Percentiles rank a stretch among this genome's conserved stretches.
Conservation (phyloP, 176 grass and related monocot species). For the Melocanna baccifera region DNA sequence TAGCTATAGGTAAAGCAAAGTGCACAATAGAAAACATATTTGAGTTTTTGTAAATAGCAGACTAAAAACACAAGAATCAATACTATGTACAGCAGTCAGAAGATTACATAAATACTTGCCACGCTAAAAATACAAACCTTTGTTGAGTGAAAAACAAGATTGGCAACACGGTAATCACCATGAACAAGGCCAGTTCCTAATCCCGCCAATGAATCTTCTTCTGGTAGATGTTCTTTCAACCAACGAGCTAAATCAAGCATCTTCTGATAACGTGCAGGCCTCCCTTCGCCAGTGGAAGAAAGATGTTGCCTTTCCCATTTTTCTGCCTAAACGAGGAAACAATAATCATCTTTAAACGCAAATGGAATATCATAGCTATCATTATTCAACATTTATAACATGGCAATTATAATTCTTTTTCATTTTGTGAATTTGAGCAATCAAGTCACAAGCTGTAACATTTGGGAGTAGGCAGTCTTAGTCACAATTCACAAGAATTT, state of each 20-base stretch:
- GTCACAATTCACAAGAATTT: background rate
- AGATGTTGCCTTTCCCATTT: constrained; percentile 92
- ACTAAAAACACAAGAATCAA: background rate
- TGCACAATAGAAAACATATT: too few species aligned
- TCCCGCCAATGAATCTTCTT: too few species aligned
- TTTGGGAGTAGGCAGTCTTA: background rate
- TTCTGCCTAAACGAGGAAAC: constrained; percentile 47
- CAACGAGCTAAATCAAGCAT: constrained; percentile 81
- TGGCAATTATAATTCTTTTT: background rate
- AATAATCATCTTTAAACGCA: background rate
- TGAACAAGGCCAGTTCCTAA: constrained; percentile 77
- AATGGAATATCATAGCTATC: background rate
- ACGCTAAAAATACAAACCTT: constrained; percentile 54
- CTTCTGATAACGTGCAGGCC: constrained; percentile 63
- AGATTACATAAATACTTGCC: background rate
- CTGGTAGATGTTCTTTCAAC: constrained; percentile 75
- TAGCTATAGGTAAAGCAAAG: too few species aligned
- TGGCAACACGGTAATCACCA: constrained; percentile 88
- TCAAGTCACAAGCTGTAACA: constrained; percentile 5
- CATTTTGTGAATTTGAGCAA: background rate
- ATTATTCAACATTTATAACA: background rate
- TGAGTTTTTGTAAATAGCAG: too few species aligned
- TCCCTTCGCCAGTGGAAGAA: too few species aligned
- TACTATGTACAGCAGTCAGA: background rate
- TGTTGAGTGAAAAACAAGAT: constrained; percentile 84